These are phyloP conservation scores for Protomyces lactucae-debilis DNA, from an alignment of 1,139 yeast genomes.

Conservation along the genomic window DNA sequence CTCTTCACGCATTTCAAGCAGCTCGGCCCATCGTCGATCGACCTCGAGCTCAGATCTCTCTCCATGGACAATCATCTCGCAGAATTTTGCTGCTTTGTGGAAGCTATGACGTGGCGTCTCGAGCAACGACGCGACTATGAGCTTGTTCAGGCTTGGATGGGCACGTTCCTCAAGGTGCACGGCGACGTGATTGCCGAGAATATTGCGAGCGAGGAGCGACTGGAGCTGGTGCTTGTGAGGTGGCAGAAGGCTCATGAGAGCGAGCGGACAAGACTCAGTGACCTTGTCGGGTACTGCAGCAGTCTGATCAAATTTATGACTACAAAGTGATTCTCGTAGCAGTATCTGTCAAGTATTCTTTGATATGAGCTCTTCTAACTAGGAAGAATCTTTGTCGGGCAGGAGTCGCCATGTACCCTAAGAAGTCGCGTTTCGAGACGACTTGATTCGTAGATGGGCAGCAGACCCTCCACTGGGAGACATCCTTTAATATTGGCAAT, in stretches of 20 bases:
- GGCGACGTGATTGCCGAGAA: constrained; percentile 68
- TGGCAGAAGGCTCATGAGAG: constrained; percentile 50
- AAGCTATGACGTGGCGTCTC: constrained; percentile 61
- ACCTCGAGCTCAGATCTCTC: constrained; percentile 79
- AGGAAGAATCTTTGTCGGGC: too few species aligned
- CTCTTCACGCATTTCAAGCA: constrained; percentile 56
- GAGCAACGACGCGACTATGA: constrained; percentile 60
- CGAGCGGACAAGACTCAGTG: constrained; percentile 55
- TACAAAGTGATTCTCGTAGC: neutral
- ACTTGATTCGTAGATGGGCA: too few species aligned
- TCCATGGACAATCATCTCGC: constrained; percentile 55
- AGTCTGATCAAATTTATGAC: constrained; percentile 66
- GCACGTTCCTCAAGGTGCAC: constrained; percentile 68
- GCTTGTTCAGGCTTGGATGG: constrained; percentile 69
- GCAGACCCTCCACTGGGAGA: too few species aligned
- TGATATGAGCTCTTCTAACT: too few species aligned
- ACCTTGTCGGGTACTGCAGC: constrained; percentile 71
- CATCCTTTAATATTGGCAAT: too few species aligned
- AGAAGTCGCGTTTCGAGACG: too few species aligned
- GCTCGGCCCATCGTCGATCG: constrained; percentile 74
- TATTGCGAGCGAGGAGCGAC: constrained; percentile 35
- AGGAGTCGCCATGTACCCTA: too few species aligned
- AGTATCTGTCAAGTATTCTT: too few species aligned
- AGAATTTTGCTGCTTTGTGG: constrained; percentile 63
- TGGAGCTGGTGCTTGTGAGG: constrained; percentile 44